Conservation (phyloP, 2,329 filamentous ascomycete genomes). For the Gaeumannomyces tritici region DNA sequence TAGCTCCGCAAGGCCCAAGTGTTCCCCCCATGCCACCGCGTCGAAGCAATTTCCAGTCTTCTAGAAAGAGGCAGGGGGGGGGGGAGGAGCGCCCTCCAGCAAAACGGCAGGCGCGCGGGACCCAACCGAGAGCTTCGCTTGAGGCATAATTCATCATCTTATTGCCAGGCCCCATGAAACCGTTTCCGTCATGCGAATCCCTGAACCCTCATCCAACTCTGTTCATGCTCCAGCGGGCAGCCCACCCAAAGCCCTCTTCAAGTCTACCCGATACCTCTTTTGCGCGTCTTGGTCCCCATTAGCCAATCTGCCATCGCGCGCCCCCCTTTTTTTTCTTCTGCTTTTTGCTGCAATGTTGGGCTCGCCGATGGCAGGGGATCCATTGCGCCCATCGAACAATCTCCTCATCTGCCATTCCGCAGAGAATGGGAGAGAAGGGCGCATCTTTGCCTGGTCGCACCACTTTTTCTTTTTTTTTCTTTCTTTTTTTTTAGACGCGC, state of each 20-base stretch:
- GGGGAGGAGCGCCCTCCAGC: neutral
- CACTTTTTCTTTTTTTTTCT: neutral
- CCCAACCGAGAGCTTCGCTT: slow-evolving; percentile 17
- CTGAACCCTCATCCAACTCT: slow-evolving; percentile 14
- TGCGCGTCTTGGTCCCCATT: neutral
- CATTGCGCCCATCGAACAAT: neutral
- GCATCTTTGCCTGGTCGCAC: neutral
- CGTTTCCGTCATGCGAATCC: slow-evolving; percentile 34
- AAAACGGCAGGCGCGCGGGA: slow-evolving; percentile 5
- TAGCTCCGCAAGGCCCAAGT: too few species aligned
- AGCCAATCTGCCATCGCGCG: neutral
- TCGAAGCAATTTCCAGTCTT: slow-evolving; percentile 25
- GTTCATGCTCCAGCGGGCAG: slow-evolving; percentile 1
- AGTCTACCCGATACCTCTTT: too few species aligned
- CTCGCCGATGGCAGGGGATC: slow-evolving; percentile 13
- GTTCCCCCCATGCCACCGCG: slow-evolving; percentile 10
- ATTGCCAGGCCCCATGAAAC: slow-evolving; percentile 37
- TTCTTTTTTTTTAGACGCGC: neutral
- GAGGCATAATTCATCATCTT: slow-evolving; percentile 36
- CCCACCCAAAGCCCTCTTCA: too few species aligned
- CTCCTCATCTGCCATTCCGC: neutral
- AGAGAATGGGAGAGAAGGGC: too few species aligned
- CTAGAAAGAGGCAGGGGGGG: slow-evolving; percentile 17
- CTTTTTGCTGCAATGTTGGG: slow-evolving; percentile 27
- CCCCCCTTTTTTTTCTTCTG: slow-evolving; percentile 10